Conservation (phyloP, 2,329 filamentous ascomycete genomes). For the Fragosphaeria purpurea region DNA sequence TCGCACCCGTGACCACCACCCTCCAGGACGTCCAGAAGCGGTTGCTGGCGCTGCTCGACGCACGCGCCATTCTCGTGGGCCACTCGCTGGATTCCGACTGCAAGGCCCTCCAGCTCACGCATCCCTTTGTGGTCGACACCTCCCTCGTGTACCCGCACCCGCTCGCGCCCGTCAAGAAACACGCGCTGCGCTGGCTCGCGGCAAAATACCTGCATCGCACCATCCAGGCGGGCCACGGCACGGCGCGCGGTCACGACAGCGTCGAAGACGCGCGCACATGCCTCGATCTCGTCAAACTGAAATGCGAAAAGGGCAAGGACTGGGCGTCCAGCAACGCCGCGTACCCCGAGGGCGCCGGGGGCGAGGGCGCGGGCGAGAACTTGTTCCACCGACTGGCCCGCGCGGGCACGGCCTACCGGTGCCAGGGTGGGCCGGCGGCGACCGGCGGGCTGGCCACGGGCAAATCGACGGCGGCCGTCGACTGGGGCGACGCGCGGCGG, state of each 20-base stretch:
- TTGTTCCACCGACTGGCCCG: conserved; percentile 75
- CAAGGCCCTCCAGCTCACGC: conserved; percentile 72
- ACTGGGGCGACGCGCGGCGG: conserved; percentile 73
- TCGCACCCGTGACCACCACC: conserved; percentile 73
- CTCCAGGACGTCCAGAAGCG: conserved; percentile 72
- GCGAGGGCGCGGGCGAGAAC: conserved; percentile 71
- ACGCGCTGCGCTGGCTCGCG: conserved; percentile 78
- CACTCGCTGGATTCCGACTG: conserved; percentile 79
- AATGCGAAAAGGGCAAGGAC: conserved; percentile 81
- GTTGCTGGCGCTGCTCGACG: conserved; percentile 61
- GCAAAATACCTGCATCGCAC: conserved; percentile 78
- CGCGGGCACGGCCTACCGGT: conserved; percentile 51
- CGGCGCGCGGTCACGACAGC: conserved; percentile 68
- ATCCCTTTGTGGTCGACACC: conserved; percentile 91
- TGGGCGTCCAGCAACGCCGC: conserved; percentile 56
- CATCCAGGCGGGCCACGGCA: conserved; percentile 70
- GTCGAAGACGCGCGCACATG: conserved; percentile 87
- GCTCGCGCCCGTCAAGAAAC: conserved; percentile 79
- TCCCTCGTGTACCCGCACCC: conserved; percentile 84
- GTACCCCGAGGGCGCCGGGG: conserved; percentile 18
- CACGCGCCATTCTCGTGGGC: conserved; percentile 64
- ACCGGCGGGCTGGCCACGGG: conserved; percentile 44
- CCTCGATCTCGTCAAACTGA: conserved; percentile 86
- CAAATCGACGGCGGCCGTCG: conserved; percentile 66
- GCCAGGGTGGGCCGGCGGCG: conserved; percentile 47